Conservation (phyloP, 2,329 filamentous ascomycete genomes). For the Penicillium concentricum region DNA sequence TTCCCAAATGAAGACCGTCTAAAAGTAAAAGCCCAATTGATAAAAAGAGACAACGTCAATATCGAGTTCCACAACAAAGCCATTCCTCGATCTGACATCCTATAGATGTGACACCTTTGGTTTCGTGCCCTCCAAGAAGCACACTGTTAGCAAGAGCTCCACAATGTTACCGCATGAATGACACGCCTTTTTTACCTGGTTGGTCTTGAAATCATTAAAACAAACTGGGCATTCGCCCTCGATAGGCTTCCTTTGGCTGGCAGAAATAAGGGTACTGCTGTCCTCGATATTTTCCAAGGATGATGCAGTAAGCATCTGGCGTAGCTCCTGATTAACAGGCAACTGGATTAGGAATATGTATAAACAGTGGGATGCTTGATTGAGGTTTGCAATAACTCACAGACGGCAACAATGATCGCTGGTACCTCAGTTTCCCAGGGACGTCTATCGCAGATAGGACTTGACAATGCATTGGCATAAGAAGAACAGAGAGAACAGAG, state of each 20-base stretch:
- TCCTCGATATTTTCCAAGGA: slow-evolving; percentile 49
- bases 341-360: neutral
- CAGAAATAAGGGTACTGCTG: slow-evolving; percentile 28
- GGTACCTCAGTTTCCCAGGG: neutral
- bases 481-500: neutral
- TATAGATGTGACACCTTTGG: neutral
- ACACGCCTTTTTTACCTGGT: slow-evolving; percentile 56
- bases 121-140: neutral
- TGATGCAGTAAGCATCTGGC: slow-evolving; percentile 55
- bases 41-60: neutral
- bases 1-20: neutral
- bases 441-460: neutral
- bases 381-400: neutral
- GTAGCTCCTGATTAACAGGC: slow-evolving; percentile 47
- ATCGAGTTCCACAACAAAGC: neutral
- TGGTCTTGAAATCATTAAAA: slow-evolving; percentile 54
- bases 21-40: neutral
- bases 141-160: no score
- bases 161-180: slow-evolving; percentile 63
- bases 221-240: slow-evolving; percentile 65
- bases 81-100: neutral
- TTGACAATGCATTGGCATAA: neutral
- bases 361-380: neutral
- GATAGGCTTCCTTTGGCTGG: slow-evolving; percentile 54
- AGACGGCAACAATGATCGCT: neutral